phyloP scores from a whole-genome alignment of 1,139 yeast genomes.

The Candida mesenterica region DNA sequence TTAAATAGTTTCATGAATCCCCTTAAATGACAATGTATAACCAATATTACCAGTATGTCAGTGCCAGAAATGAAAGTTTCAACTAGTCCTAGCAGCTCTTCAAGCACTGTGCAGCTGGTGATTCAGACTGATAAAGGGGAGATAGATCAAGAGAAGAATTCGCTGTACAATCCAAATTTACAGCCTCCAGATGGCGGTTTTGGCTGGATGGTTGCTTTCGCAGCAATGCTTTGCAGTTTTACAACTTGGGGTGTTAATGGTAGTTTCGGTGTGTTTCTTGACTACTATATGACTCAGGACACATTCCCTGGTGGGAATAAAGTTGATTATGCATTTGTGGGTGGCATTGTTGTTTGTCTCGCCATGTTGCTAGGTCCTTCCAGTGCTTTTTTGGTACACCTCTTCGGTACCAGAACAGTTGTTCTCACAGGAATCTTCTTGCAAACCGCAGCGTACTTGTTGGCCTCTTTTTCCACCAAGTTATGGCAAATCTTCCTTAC shows the following conservation, averaged over 20 bases:
- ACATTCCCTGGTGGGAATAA: slow-evolving; percentile 56
- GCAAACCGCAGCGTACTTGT: slow-evolving; percentile 55
- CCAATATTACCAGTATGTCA: no score
- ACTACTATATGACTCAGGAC: slow-evolving; percentile 46
- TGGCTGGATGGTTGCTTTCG: slow-evolving; percentile 66
- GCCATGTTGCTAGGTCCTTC: slow-evolving; percentile 63
- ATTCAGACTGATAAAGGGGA: no score
- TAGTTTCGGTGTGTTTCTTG: slow-evolving; percentile 65
- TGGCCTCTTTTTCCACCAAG: slow-evolving; percentile 62
- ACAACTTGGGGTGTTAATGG: slow-evolving; percentile 78
- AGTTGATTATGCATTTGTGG: slow-evolving; percentile 66
- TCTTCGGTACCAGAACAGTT: slow-evolving; percentile 33
- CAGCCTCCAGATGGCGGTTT: slow-evolving; percentile 61
- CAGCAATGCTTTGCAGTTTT: slow-evolving; percentile 46
- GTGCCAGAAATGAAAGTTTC: no score
- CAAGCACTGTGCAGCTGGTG: no score
- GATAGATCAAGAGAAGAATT: no score
- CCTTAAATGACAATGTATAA: no score
- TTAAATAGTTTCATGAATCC: no score
- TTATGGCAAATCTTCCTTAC: slow-evolving; percentile 64
- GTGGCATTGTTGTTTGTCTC: slow-evolving; percentile 59
- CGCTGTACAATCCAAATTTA: not conserved
- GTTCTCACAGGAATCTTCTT: slow-evolving; percentile 49
- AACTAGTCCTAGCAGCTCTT: no score
- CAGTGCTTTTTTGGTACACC: slow-evolving; percentile 31